phyloP scores from a whole-genome alignment of 2,329 filamentous ascomycete genomes.

The Xylaria sp. region DNA sequence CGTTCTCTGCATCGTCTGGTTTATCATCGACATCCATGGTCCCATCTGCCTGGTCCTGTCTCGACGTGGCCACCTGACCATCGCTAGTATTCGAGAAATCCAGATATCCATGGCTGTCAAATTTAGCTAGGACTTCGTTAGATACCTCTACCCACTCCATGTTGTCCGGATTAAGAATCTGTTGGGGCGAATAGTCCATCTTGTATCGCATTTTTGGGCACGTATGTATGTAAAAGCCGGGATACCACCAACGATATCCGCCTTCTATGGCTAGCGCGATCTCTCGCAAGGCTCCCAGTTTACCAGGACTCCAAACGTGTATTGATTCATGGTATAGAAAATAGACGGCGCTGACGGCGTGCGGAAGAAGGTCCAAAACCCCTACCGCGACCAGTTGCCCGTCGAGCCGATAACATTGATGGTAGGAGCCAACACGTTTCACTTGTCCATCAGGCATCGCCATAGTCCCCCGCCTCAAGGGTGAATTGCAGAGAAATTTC shows the following conservation, averaged over 20 bases:
- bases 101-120: constrained; percentile 68
- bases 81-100: constrained; percentile 46
- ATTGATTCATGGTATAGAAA: constrained; percentile 83
- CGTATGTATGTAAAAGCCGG: constrained; percentile 81
- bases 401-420: constrained; percentile 84
- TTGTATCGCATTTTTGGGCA: constrained; percentile 89
- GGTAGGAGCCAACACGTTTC: constrained; percentile 75
- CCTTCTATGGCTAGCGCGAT: constrained; percentile 74
- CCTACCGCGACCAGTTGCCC: constrained; percentile 79
- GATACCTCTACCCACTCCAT: constrained; percentile 71
- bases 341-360: constrained; percentile 83
- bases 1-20: constrained; percentile 24
- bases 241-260: constrained; percentile 82
- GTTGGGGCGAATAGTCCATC: constrained; percentile 79
- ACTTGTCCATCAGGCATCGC: constrained; percentile 60
- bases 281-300: constrained; percentile 78
- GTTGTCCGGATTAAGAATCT: constrained; percentile 75
- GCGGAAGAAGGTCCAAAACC: constrained; percentile 79
- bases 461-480: constrained; percentile 62
- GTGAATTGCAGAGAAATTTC: constrained; percentile 78
- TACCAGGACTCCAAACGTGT: constrained; percentile 75
- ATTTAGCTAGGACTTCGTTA: constrained; percentile 58
- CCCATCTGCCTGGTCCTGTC: constrained; percentile 1
- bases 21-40: constrained; percentile 6
- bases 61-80: not conserved